Conservation (phyloP, 1,284 basidiomycete species). For the Malassezia sp. region DNA sequence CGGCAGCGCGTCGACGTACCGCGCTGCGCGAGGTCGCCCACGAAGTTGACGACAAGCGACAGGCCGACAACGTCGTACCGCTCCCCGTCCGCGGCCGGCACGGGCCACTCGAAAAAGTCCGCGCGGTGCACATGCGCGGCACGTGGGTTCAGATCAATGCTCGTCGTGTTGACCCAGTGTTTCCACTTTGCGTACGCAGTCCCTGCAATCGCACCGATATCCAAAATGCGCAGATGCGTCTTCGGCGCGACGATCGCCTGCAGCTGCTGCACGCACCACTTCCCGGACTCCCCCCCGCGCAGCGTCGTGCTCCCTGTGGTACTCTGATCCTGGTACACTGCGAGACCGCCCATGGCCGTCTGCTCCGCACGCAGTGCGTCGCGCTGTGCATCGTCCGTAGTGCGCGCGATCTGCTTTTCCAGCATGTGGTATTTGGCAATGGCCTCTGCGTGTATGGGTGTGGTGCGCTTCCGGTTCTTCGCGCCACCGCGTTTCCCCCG, state of each 20-base stretch:
- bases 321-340: slow-evolving; percentile 37
- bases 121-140: slow-evolving; percentile 40
- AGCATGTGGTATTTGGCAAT: slow-evolving; percentile 40
- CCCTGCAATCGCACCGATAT: slow-evolving; percentile 48
- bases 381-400: slow-evolving; percentile 21
- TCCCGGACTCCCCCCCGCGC: slow-evolving; percentile 26
- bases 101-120: slow-evolving; percentile 47
- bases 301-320: slow-evolving; percentile 20
- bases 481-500: slow-evolving; percentile 39
- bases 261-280: slow-evolving; percentile 37
- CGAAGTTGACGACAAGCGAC: slow-evolving; percentile 49
- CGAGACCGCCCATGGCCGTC: slow-evolving; percentile 31
- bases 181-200: slow-evolving; percentile 43
- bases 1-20: slow-evolving; percentile 13
- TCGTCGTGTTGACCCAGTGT: slow-evolving; percentile 43
- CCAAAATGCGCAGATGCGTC: slow-evolving; percentile 36
- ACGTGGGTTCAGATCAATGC: slow-evolving; percentile 48
- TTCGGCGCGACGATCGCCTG: slow-evolving; percentile 7
- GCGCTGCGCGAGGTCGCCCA: slow-evolving; percentile 45
- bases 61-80: slow-evolving; percentile 47
- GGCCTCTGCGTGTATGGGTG: slow-evolving; percentile 20
- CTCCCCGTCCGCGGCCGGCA: slow-evolving; percentile 18
- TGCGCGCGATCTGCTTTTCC: slow-evolving; percentile 37
- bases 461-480: slow-evolving; percentile 26
- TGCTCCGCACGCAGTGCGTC: slow-evolving; percentile 22